Percentiles rank a stretch among this genome's conserved stretches.
These are phyloP conservation scores for Zea luxurians DNA, from an alignment of 176 grass and related monocot genomes.

Conservation along the genomic window DNA sequence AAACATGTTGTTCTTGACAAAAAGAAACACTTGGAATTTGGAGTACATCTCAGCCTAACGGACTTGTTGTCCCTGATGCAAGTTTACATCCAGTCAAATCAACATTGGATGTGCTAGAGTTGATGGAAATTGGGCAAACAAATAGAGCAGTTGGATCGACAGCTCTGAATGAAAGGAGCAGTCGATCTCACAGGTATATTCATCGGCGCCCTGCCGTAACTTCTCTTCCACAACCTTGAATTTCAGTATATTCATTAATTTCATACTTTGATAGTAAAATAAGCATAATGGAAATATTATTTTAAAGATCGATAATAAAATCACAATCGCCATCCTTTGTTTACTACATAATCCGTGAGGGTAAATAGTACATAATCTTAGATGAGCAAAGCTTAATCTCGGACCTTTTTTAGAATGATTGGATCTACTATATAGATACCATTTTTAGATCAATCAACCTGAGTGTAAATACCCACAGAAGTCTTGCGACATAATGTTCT, in stretches of 20 bases:
- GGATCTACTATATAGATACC: background rate
- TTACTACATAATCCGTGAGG: background rate
- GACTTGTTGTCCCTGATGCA: conserved; percentile 92
- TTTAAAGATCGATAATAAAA: background rate
- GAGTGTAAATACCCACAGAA: background rate
- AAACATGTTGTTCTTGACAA: conserved; percentile 53
- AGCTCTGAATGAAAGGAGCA: conserved; percentile 96
- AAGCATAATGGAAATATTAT: background rate
- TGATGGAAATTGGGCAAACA: conserved; percentile 86
- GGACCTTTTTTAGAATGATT: background rate
- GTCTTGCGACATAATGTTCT: conserved; percentile 22
- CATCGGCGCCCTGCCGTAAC: too few species aligned
- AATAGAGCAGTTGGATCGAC: conserved; percentile 95
- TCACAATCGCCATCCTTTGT: background rate
- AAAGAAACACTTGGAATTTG: conserved; percentile 81
- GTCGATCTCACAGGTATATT: conserved; percentile 85
- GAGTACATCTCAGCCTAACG: conserved; percentile 88
- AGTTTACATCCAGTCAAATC: conserved; percentile 82
- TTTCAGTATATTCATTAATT: background rate
- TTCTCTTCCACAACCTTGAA: background rate
- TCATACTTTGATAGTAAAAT: background rate
- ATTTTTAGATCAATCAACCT: background rate
- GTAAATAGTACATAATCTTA: background rate
- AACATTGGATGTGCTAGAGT: conserved; percentile 77
- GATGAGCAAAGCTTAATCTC: background rate